Percentiles rank a stretch among this genome's conserved stretches.
Evolutionary conservation across 805 yeast genomes (phyloP).

Genomic region (Diddensiella transvaalensis): DNA sequence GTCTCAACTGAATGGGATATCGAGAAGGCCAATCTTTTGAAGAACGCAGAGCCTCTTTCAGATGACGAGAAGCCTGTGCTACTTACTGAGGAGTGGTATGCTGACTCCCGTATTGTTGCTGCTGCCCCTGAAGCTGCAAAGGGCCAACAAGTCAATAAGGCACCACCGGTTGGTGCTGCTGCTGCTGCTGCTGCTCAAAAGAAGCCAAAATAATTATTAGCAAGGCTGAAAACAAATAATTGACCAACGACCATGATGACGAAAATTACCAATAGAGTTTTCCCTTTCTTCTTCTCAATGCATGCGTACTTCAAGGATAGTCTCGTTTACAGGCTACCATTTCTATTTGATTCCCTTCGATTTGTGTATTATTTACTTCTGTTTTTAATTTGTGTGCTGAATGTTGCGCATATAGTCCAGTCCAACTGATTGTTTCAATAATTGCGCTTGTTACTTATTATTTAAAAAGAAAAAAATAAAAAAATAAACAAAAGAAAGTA

Average conservation of each 20-base stretch:
- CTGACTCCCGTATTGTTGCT: slow-evolving; percentile 11
- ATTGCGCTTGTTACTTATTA: too few species aligned
- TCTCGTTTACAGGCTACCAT: too few species aligned
- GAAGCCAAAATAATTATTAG: too few species aligned
- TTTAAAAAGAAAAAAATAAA: too few species aligned
- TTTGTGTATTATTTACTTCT: too few species aligned
- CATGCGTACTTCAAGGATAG: too few species aligned
- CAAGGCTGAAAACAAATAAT: neutral
- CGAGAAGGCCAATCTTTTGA: slow-evolving; percentile 67
- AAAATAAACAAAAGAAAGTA: too few species aligned
- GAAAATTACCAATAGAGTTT: neutral
- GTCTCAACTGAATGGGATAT: slow-evolving; percentile 68
- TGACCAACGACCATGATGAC: slow-evolving; percentile 2
- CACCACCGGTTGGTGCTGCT: slow-evolving; percentile 20
- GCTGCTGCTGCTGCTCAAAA: slow-evolving; percentile 10
- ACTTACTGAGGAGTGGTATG: slow-evolving; percentile 22
- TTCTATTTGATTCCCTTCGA: too few species aligned
- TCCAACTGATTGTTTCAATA: too few species aligned
- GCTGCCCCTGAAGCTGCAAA: slow-evolving; percentile 3
- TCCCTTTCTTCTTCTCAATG: neutral
- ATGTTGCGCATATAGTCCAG: too few species aligned
- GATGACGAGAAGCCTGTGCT: slow-evolving; percentile 24
- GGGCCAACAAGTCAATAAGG: neutral
- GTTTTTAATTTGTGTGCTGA: too few species aligned
- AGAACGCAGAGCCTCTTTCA: slow-evolving; percentile 56